Base-by-base conservation (phyloP, 2,329 filamentous ascomycete genomes). In the Ophiostoma novo-ulmi region DNA sequence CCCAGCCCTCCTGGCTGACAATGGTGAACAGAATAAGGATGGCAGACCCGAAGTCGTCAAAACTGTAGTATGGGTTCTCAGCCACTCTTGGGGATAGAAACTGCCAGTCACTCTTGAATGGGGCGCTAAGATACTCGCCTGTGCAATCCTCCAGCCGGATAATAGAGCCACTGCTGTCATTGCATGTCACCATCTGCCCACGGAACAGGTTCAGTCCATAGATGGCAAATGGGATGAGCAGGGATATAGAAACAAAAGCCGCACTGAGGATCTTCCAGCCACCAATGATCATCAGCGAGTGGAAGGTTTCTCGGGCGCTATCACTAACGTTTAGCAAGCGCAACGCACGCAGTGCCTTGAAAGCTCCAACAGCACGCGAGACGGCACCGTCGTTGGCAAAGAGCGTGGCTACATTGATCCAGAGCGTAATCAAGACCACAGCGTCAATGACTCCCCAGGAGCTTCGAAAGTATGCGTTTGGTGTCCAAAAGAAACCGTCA, bases 1-100 rank as follows among this genome's bases (percentile, higher is more conserved):
- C 89, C 95, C 96, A 99, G 44, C 95, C 95, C 83, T 99, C 96
- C 79, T 99, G 95, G 69, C 94, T 98, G 61, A 98, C 94, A 80
- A 99, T 97, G 79, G 98, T 94, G 82, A 97, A 99, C 72, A 99
- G 91, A 73, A 97, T 96, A 82, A 98, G 98, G 44, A 99, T 84
- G 0, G 94, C 91, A 70, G 92, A 87, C n/a, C 91, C 92, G 76
- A 99, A 99, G 77, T 96, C 91, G 79, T 99, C 95, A 77, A 99
- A 99, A 78, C 91, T 91, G 80, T 91, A 98, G 77, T 88, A 97
- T 0, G 90, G 88, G 76, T 99, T 98, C 1, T 87, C 80, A 13
- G 90, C 93, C 66, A 90, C 88, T 70, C 95, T 88, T 6, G 95
- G 95, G 1, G 93, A 90, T 11, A 97, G 82, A 71, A 99, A 85